A percentile compares a stretch with the other conserved stretches of the same genome.
Conservation (phyloP, 495 filamentous ascomycete species). For the Trichocladium uniseriatum region DNA sequence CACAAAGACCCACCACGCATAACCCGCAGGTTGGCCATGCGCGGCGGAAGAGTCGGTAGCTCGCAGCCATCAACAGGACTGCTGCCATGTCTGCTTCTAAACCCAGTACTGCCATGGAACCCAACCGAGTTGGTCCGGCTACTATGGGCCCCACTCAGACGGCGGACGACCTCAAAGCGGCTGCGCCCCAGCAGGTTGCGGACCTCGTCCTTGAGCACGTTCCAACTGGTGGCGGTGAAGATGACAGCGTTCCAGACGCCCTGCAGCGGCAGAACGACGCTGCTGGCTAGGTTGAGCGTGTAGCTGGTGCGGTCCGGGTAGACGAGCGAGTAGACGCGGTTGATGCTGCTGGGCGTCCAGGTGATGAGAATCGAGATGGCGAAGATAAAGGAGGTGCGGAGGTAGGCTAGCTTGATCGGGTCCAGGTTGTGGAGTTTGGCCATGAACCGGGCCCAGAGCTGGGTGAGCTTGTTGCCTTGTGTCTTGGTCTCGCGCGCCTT, state of each 20-base stretch:
- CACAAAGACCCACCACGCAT: constrained; percentile 10
- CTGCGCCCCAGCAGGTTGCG: background rate
- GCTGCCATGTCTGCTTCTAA: too few relatives aligned
- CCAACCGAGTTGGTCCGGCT: too few relatives aligned
- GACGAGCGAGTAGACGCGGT: constrained; percentile 61
- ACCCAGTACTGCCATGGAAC: too few relatives aligned
- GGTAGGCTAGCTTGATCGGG: constrained; percentile 63
- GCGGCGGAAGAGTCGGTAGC: too few relatives aligned
- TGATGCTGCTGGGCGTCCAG: constrained; percentile 74
- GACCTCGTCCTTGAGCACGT: constrained; percentile 25
- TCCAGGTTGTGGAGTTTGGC: constrained; percentile 39
- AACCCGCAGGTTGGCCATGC: constrained; percentile 7
- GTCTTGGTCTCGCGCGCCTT: background rate
- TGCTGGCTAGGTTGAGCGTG: constrained; percentile 57
- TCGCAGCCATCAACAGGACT: too few relatives aligned
- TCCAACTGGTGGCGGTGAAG: constrained; percentile 54
- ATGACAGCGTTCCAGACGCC: constrained; percentile 81
- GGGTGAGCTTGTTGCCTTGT: background rate
- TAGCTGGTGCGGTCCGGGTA: constrained; percentile 50
- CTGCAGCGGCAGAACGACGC: constrained; percentile 71
- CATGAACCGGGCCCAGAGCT: constrained; percentile 15
- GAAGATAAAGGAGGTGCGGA: constrained; percentile 72
- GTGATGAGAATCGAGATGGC: constrained; percentile 70
- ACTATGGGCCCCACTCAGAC: too few relatives aligned
- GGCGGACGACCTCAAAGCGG: background rate